These are phyloP conservation scores for Kwoniella bestiolae DNA, from an alignment of 768 basidiomycete species.

Conservation along the genomic window DNA sequence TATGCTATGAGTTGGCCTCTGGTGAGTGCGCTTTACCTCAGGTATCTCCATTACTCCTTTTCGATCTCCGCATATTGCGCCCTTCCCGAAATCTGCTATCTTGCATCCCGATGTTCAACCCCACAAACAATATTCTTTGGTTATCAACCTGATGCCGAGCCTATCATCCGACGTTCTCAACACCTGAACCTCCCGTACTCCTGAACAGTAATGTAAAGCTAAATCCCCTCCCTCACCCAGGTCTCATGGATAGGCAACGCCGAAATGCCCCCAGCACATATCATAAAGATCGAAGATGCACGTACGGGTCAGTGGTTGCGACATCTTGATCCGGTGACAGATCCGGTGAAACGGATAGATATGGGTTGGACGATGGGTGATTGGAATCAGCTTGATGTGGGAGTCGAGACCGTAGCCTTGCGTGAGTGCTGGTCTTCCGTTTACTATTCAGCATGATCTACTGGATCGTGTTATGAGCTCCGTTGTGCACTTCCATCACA, in stretches of 20 bases:
- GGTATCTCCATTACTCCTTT: no score
- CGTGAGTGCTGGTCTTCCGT: conserved; percentile 44
- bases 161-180: no score
- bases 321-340: conserved; percentile 55
- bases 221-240: conserved; percentile 23
- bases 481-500: neutral
- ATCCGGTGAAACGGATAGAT: conserved; percentile 56
- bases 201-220: no score
- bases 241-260: conserved; percentile 58
- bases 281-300: conserved; percentile 57
- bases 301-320: conserved; percentile 58
- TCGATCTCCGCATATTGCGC: no score
- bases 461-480: no score
- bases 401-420: conserved; percentile 54
- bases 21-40: no score
- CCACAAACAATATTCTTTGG: no score
- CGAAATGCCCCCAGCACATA: conserved; percentile 56
- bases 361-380: conserved; percentile 59
- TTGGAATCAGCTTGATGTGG: conserved; percentile 57
- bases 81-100: no score
- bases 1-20: conserved; percentile 59
- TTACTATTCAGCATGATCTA: neutral
- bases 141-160: no score
- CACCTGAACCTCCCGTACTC: no score
- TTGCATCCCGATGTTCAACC: no score